A percentile compares a stretch with the other conserved stretches of the same genome.
Conservation (phyloP, 2,329 filamentous ascomycete genomes). For the Exophiala bonariae region DNA sequence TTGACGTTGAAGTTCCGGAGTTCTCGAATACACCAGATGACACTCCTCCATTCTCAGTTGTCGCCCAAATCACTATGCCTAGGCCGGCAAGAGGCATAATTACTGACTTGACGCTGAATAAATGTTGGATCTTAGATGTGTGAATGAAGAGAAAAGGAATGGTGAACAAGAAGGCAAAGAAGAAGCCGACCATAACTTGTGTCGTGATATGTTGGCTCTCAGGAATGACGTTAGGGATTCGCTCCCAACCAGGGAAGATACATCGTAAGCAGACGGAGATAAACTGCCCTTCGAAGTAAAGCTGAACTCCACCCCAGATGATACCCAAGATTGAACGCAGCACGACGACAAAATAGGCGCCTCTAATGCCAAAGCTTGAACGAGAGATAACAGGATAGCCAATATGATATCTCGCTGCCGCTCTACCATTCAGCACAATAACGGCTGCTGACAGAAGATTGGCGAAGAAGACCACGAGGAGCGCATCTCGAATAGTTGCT, state of each 20-base stretch:
- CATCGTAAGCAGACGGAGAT: conserved; percentile 31
- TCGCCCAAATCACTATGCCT: conserved; percentile 32
- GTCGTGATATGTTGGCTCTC: conserved; percentile 28
- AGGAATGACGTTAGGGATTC: conserved; percentile 30
- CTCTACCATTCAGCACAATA: conserved; percentile 74
- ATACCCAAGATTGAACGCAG: conserved; percentile 86
- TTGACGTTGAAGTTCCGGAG: conserved; percentile 17
- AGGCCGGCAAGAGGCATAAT: conserved; percentile 25
- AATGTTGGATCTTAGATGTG: conserved; percentile 23
- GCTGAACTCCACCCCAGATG: conserved; percentile 76
- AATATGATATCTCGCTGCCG: conserved; percentile 84
- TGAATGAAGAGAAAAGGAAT: conserved; percentile 27
- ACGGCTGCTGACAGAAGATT: conserved; percentile 59
- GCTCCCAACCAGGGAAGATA: conserved; percentile 29
- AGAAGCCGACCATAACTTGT: conserved; percentile 26
- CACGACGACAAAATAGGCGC: conserved; percentile 81
- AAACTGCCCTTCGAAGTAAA: conserved; percentile 27
- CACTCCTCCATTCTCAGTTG: conserved; percentile 29
- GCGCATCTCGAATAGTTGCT: conserved; percentile 25
- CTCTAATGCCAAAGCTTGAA: conserved; percentile 84
- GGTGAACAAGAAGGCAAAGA: conserved; percentile 25
- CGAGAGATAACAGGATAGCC: conserved; percentile 79
- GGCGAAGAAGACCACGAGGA: conserved; percentile 27
- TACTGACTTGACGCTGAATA: conserved; percentile 27
- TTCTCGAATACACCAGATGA: conserved; percentile 7